A percentile compares a stretch with the other conserved stretches of the same genome.
Conservation (phyloP, 768 basidiomycete species). For the Favolaschia claudopus region DNA sequence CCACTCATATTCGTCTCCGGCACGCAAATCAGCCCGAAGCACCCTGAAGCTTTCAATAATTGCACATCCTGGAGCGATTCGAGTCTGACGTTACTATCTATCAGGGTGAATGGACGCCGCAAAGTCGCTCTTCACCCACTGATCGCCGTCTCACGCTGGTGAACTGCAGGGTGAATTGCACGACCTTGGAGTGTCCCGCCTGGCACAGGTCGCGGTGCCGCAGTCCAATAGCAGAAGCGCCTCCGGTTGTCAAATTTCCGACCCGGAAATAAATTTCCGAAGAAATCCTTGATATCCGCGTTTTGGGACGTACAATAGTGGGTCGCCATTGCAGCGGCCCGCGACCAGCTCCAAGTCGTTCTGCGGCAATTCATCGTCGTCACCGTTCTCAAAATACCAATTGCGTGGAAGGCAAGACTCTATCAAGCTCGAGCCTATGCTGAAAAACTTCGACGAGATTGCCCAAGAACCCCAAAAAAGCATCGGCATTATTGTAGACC, state of each 20-base stretch:
- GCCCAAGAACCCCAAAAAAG: no score
- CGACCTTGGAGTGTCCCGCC: neutral
- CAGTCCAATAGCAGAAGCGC: slow-evolving; percentile 20
- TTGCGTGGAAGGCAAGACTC: slow-evolving; percentile 8
- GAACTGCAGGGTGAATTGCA: neutral
- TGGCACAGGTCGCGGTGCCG: slow-evolving; percentile 19
- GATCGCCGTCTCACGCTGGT: neutral
- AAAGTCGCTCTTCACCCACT: no score
- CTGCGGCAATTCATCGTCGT: neutral
- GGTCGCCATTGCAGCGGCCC: neutral
- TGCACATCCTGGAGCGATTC: slow-evolving; percentile 13
- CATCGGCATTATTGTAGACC: slow-evolving; percentile 11
- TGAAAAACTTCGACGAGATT: no score
- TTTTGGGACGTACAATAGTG: slow-evolving; percentile 8
- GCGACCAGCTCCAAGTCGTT: neutral
- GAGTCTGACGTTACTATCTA: slow-evolving; percentile 20
- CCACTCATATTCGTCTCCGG: no score
- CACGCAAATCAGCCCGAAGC: neutral
- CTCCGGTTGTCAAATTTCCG: slow-evolving; percentile 24
- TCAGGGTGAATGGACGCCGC: no score
- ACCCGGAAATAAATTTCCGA: slow-evolving; percentile 14
- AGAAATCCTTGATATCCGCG: slow-evolving; percentile 24
- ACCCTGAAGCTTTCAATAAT: slow-evolving; percentile 1
- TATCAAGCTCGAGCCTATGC: no score
- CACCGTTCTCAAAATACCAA: neutral